These are phyloP conservation scores for Linnemannia elongata DNA, from an alignment of 192 early-diverging fungal species.

Conservation along the genomic window DNA sequence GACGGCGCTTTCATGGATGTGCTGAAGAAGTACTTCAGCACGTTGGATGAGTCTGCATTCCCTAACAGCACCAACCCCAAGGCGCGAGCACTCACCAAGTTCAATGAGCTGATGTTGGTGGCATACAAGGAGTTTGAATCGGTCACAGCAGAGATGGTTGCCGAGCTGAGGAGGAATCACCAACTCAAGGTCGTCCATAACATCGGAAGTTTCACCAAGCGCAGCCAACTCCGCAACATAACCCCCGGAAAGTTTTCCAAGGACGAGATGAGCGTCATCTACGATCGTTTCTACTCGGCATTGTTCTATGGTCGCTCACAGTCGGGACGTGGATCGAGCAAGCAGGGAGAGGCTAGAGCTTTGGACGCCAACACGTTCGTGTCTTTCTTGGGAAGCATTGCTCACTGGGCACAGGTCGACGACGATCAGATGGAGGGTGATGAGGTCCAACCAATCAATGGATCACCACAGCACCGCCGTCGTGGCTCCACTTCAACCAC, in stretches of 20 bases:
- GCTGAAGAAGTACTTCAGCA: conserved; percentile 89
- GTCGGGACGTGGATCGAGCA: conserved; percentile 32
- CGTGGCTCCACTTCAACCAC: conserved; percentile 49
- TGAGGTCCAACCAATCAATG: conserved; percentile 5
- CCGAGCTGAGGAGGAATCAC: conserved; percentile 84
- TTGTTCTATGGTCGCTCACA: conserved; percentile 71
- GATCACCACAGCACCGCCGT: conserved; percentile 34
- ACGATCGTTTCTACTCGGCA: conserved; percentile 89
- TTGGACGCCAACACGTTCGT: conserved; percentile 81
- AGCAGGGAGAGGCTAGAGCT: conserved; percentile 54
- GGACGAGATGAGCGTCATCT: conserved; percentile 89
- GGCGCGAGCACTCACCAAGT: conserved; percentile 76
- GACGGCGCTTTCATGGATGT: conserved; percentile 87
- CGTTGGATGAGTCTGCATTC: conserved; percentile 82
- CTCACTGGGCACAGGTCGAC: conserved; percentile 72
- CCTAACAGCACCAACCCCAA: conserved; percentile 68
- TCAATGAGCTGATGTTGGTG: conserved; percentile 91
- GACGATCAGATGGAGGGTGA: conserved; percentile 51
- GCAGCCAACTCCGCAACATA: conserved; percentile 87
- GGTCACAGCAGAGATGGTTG: conserved; percentile 81
- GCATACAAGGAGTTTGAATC: conserved; percentile 93
- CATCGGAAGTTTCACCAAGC: conserved; percentile 94
- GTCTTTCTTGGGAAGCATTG: conserved; percentile 80
- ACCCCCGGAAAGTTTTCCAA: conserved; percentile 83
- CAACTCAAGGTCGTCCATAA: conserved; percentile 93